Percentiles rank a stretch among this genome's conserved stretches.
These are phyloP conservation scores for Oryza meyeriana DNA, from an alignment of 176 grass and related monocot genomes.

Conservation along the genomic window DNA sequence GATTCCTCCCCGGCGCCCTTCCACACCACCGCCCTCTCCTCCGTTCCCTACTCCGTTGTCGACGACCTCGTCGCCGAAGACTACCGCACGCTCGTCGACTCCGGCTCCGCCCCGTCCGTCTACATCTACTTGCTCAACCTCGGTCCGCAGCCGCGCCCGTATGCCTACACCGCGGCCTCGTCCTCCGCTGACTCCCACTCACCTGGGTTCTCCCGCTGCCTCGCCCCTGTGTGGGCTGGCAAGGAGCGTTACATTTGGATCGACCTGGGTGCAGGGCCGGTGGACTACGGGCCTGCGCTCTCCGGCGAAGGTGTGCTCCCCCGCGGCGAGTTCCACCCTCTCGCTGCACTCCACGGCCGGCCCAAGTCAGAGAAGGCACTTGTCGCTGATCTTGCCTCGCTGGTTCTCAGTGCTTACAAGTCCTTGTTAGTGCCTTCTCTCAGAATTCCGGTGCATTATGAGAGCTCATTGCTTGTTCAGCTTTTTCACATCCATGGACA, in stretches of 20 bases:
- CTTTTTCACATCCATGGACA: constrained; percentile 88
- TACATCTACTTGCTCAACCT: constrained; percentile 92
- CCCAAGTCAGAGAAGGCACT: constrained; percentile 66
- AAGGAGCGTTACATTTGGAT: constrained; percentile 97
- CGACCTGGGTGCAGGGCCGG: constrained; percentile 77
- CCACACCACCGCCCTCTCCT: constrained; percentile 50
- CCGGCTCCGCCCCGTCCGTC: constrained; percentile 50
- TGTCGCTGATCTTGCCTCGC: constrained; percentile 61
- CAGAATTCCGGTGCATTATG: constrained; percentile 83
- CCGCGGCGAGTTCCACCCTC: constrained; percentile 90
- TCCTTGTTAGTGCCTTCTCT: constrained; percentile 71
- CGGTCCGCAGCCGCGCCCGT: constrained; percentile 52
- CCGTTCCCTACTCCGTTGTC: constrained; percentile 72
- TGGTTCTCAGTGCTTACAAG: constrained; percentile 78
- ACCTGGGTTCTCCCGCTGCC: constrained; percentile 64
- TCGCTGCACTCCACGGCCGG: constrained; percentile 78
- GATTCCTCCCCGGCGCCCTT: constrained; percentile 50
- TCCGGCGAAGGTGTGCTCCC: constrained; percentile 86
- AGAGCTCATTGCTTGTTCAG: constrained; percentile 67
- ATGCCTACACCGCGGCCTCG: constrained; percentile 67
- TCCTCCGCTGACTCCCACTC: constrained; percentile 41
- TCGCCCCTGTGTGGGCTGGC: constrained; percentile 75
- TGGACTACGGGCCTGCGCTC: constrained; percentile 83
- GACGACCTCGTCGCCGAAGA: constrained; percentile 63
- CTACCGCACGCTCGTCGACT: constrained; percentile 40